Conservation (phyloP, 768 basidiomycete species). For the Fibroporia radiculosa region DNA sequence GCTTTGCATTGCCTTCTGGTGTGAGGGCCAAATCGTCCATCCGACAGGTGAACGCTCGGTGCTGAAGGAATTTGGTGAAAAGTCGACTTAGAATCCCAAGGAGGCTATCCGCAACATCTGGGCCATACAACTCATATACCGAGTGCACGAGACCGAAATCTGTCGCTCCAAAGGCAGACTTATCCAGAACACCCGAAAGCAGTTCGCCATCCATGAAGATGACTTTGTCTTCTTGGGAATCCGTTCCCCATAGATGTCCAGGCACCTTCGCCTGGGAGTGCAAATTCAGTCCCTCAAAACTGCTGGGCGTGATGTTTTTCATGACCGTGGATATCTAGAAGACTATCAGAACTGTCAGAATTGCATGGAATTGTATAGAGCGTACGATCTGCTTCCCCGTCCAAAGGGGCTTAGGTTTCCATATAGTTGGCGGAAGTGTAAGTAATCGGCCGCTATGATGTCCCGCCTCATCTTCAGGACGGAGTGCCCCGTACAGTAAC, state of each 20-base stretch:
- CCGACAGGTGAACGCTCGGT: constrained; percentile 94
- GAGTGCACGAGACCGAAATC: constrained; percentile 97
- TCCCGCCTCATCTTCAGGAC: constrained; percentile 73
- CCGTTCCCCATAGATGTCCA: constrained; percentile 74
- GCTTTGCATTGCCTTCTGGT: constrained; percentile 62
- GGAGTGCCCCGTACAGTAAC: constrained; percentile 86
- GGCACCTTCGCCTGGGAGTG: constrained; percentile 85
- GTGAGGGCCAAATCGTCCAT: constrained; percentile 98
- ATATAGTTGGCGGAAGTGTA: constrained; percentile 86
- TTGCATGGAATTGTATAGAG: constrained; percentile 1
- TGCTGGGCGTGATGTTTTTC: constrained; percentile 80
- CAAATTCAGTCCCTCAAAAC: constrained; percentile 77
- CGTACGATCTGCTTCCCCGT: constrained; percentile 96
- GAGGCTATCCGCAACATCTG: constrained; percentile 81
- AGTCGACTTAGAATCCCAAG: constrained; percentile 89
- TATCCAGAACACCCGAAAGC: constrained; percentile 90
- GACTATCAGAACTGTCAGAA: constrained; percentile 3
- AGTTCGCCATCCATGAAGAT: constrained; percentile 90
- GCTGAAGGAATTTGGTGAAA: constrained; percentile 95
- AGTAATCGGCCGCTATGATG: constrained; percentile 51
- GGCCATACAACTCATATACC: constrained; percentile 90
- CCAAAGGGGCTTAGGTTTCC: constrained; percentile 89
- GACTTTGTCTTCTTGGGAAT: constrained; percentile 77
- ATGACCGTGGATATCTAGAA: constrained; percentile 87
- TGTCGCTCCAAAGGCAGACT: constrained; percentile 93